A percentile compares a stretch with the other conserved stretches of the same genome.
phyloP scores from a whole-genome alignment of 1,139 yeast genomes.

The Pichia sp. region DNA sequence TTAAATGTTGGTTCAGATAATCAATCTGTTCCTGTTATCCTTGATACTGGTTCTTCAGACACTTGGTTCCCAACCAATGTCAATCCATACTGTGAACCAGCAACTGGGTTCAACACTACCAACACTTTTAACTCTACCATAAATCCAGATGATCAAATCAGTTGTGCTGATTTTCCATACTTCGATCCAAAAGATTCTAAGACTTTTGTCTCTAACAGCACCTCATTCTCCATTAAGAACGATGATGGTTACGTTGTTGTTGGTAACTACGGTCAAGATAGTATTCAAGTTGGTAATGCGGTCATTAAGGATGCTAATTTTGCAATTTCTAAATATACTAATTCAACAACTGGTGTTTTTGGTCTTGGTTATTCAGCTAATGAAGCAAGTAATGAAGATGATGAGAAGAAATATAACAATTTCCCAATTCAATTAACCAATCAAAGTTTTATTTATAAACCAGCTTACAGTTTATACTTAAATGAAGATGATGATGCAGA shows the following conservation, averaged over 20 bases:
- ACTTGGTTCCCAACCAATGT: constrained; percentile 41
- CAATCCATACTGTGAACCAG: constrained; percentile 3
- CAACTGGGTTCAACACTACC: constrained; percentile 3
- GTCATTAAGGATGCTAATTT: constrained; percentile 39
- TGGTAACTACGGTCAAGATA: constrained; percentile 58
- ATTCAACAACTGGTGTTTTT: constrained; percentile 45
- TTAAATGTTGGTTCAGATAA: constrained; percentile 47
- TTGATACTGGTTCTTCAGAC: constrained; percentile 64
- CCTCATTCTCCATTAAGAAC: constrained; percentile 44
- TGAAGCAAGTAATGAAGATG: constrained; percentile 34
- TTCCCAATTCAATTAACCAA: constrained; percentile 47
- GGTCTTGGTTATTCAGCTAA: constrained; percentile 51
- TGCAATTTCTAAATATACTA: constrained; percentile 47
- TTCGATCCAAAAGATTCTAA: constrained; percentile 33
- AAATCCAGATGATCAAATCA: background rate
- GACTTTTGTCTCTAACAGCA: constrained; percentile 40
- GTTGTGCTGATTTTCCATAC: background rate
- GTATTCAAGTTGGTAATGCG: constrained; percentile 35
- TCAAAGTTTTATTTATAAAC: constrained; percentile 43
- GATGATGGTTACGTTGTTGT: constrained; percentile 52
- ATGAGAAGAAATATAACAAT: constrained; percentile 36
- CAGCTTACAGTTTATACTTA: constrained; percentile 47
- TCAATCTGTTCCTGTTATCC: constrained; percentile 42
- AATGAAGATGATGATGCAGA: constrained; percentile 35
- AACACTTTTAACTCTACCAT: background rate